Conservation (phyloP, 129 eudicot genomes). For the Tagetes erecta region DNA sequence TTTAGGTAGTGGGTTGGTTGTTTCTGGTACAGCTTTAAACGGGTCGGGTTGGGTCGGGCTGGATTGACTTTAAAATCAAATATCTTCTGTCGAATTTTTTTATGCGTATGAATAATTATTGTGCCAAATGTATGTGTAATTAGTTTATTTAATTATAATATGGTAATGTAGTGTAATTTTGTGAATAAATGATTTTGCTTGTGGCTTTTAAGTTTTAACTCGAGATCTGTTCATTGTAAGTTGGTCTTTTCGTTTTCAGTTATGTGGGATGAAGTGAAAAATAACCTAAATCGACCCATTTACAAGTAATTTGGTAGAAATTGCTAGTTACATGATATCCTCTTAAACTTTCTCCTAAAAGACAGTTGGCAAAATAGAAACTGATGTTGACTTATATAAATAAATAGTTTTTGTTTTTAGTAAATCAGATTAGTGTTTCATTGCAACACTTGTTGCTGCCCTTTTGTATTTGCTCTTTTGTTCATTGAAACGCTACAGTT, state of each 20-base stretch:
- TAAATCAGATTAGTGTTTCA: background rate
- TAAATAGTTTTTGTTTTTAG: background rate
- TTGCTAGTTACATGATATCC: background rate
- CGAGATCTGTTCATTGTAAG: background rate
- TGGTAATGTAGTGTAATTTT: background rate
- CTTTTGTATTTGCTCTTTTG: background rate
- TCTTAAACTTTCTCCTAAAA: no score
- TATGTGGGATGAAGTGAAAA: background rate
- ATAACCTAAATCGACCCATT: background rate
- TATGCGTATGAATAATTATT: background rate
- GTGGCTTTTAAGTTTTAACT: background rate
- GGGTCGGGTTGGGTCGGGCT: background rate
- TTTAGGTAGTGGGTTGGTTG: background rate
- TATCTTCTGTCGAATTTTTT: background rate
- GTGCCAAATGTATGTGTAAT: background rate
- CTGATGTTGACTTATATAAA: background rate
- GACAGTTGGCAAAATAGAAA: background rate
- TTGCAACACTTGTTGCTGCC: conserved; percentile 8
- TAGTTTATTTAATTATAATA: no score
- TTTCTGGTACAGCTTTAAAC: background rate
- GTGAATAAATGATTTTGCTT: background rate
- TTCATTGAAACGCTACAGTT: background rate
- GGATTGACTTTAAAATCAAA: background rate
- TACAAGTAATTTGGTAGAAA: background rate
- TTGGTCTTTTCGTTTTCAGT: background rate